Conservation (phyloP, 495 filamentous ascomycete species). For the Hyaloscypha bicolor region DNA sequence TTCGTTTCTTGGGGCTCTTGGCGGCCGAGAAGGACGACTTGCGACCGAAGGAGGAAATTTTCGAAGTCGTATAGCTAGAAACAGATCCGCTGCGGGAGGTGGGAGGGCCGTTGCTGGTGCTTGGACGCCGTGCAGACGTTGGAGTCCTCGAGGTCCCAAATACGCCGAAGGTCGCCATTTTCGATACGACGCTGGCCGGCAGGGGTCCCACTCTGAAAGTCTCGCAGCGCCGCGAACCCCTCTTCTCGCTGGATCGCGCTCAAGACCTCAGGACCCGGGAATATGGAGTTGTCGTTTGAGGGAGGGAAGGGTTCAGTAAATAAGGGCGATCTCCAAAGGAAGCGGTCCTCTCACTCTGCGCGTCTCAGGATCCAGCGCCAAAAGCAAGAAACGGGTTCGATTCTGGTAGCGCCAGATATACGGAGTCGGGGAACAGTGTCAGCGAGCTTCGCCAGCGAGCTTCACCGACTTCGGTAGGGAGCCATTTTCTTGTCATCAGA, state of each 20-base stretch:
- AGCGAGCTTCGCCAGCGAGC: too few relatives aligned
- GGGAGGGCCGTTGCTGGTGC: slow-evolving; percentile 27
- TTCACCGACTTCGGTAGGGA: background rate
- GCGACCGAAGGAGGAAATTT: slow-evolving; percentile 15
- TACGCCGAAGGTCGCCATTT: background rate
- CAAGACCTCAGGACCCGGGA: background rate
- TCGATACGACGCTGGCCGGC: background rate
- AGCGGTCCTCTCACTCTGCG: background rate
- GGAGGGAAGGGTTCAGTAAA: background rate
- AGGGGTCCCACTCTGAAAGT: too few relatives aligned
- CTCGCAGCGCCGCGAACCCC: background rate
- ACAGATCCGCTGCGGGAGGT: slow-evolving; percentile 15
- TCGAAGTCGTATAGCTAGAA: background rate
- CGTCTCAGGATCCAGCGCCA: background rate
- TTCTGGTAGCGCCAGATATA: background rate
- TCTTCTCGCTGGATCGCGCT: background rate
- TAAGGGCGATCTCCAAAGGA: background rate
- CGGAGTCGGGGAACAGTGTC: background rate
- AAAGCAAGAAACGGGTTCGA: background rate
- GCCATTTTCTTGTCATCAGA: background rate
- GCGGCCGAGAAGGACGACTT: slow-evolving; percentile 25
- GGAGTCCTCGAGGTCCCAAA: background rate
- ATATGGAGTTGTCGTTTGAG: background rate
- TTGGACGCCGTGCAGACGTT: slow-evolving; percentile 19
- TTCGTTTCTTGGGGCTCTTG: slow-evolving; percentile 23